Conservation (phyloP, 140 eudicot genomes). For the Bidens hawaiensis region DNA sequence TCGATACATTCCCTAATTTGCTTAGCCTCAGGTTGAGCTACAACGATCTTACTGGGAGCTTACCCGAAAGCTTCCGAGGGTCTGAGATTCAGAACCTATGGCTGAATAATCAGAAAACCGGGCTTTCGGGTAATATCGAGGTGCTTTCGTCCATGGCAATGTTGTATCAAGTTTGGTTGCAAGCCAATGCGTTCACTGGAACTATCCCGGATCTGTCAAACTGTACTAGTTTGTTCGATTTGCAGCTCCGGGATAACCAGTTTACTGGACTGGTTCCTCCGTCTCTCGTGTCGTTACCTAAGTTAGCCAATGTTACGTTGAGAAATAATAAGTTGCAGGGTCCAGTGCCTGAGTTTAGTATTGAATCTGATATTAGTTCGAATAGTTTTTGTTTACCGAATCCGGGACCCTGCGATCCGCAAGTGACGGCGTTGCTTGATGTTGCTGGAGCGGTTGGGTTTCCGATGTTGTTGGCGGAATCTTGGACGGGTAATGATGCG, state of each 20-base stretch:
- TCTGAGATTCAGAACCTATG: conserved; percentile 59
- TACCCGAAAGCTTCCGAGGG: conserved; percentile 49
- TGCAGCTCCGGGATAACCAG: conserved; percentile 73
- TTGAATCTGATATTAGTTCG: conserved; percentile 9
- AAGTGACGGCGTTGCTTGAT: conserved; percentile 58
- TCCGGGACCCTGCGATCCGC: conserved; percentile 66
- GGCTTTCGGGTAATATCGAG: conserved; percentile 53
- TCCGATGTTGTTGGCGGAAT: conserved; percentile 57
- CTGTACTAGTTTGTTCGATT: conserved; percentile 52
- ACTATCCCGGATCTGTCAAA: conserved; percentile 58
- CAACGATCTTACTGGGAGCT: conserved; percentile 53
- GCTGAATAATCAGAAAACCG: conserved; percentile 51
- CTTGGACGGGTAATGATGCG: conserved; percentile 73
- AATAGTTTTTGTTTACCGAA: conserved; percentile 54
- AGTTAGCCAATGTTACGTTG: conserved; percentile 40
- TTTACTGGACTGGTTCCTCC: conserved; percentile 65
- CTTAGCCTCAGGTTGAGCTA: conserved; percentile 49
- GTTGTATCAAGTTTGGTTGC: conserved; percentile 69
- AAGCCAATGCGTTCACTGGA: conserved; percentile 66
- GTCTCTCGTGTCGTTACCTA: conserved; percentile 33
- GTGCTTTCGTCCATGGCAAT: conserved; percentile 60
- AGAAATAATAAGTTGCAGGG: conserved; percentile 79
- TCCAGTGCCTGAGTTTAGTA: conserved; percentile 45
- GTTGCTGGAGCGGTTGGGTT: conserved; percentile 59
- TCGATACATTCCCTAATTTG: conserved; percentile 42